A percentile compares a stretch with the other conserved stretches of the same genome.
Conservation (phyloP, 306 rosid genomes). For the Herpetospermum pedunculosum region DNA sequence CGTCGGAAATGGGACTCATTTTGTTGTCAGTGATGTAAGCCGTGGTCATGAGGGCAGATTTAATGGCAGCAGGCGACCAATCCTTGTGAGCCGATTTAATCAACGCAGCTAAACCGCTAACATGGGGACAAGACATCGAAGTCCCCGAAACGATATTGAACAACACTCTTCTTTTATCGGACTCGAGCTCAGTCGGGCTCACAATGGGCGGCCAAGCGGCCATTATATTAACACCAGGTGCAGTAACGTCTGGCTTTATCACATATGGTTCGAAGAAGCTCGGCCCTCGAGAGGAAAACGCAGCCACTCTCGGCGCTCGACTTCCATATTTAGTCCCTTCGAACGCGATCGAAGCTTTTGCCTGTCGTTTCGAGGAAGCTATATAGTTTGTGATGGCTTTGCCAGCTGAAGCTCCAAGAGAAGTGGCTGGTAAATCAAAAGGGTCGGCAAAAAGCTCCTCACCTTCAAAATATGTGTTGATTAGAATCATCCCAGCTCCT, state of each 20-base stretch:
- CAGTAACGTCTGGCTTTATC: constrained; percentile 67
- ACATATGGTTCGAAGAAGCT: constrained; percentile 30
- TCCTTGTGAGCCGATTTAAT: constrained; percentile 33
- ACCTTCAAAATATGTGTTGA: constrained; percentile 36
- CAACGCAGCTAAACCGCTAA: constrained; percentile 52
- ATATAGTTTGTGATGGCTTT: constrained; percentile 22
- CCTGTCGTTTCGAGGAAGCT: background rate
- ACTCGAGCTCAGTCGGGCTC: constrained; percentile 30
- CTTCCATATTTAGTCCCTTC: constrained; percentile 41
- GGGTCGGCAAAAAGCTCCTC: constrained; percentile 63
- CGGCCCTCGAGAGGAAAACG: constrained; percentile 73
- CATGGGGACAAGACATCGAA: constrained; percentile 85
- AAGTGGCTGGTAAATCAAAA: constrained; percentile 48
- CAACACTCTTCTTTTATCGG: constrained; percentile 40
- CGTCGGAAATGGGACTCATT: constrained; percentile 29
- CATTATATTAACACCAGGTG: constrained; percentile 68
- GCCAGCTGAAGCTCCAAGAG: constrained; percentile 46
- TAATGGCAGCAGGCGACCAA: constrained; percentile 64
- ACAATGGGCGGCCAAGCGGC: constrained; percentile 60
- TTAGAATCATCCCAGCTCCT: constrained; percentile 51
- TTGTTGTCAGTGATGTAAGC: constrained; percentile 41
- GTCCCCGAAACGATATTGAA: constrained; percentile 67
- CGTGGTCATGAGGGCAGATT: constrained; percentile 71
- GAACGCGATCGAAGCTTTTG: constrained; percentile 40
- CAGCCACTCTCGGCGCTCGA: constrained; percentile 49